Evolutionary conservation across 768 basidiomycete species (phyloP).

Genomic region (Leccinum truebloodii): DNA sequence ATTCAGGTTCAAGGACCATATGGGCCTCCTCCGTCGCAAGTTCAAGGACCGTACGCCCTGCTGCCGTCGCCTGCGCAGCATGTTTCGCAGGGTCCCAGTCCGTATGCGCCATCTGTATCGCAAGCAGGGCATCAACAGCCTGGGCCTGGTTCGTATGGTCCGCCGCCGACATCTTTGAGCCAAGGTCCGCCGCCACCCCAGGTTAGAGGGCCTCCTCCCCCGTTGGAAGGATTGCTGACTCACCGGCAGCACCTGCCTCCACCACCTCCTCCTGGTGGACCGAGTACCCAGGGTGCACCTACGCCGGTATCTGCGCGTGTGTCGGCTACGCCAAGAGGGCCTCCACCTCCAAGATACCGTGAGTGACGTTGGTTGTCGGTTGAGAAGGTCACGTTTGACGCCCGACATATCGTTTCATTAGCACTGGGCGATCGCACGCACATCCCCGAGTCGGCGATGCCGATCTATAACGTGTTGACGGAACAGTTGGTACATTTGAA

Average conservation of each 20-base stretch:
- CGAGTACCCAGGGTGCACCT: constrained; percentile 25
- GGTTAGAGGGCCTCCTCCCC: constrained; percentile 28
- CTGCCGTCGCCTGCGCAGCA: constrained; percentile 14
- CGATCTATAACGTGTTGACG: constrained; percentile 66
- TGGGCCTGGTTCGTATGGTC: constrained; percentile 28
- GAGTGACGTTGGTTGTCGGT: constrained; percentile 28
- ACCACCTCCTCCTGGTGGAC: constrained; percentile 32
- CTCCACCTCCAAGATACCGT: constrained; percentile 61
- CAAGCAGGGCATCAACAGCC: constrained; percentile 14
- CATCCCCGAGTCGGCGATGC: constrained; percentile 69
- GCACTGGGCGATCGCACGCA: constrained; percentile 92
- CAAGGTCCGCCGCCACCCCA: constrained; percentile 34
- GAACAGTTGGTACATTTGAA: constrained; percentile 65
- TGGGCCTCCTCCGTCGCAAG: constrained; percentile 33
- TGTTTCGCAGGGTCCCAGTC: background rate
- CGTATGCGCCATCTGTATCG: constrained; percentile 21
- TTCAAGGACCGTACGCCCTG: constrained; percentile 15
- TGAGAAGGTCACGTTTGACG: background rate
- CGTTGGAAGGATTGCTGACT: constrained; percentile 27
- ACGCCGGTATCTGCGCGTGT: constrained; percentile 31
- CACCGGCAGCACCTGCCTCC: constrained; percentile 24
- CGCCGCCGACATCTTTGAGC: constrained; percentile 26
- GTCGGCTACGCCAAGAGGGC: constrained; percentile 36
- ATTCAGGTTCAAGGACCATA: constrained; percentile 12
- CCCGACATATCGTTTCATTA: constrained; percentile 29